These are phyloP conservation scores for Dipodascopsis tothii DNA, from an alignment of 805 yeast species.

Conservation along the genomic window DNA sequence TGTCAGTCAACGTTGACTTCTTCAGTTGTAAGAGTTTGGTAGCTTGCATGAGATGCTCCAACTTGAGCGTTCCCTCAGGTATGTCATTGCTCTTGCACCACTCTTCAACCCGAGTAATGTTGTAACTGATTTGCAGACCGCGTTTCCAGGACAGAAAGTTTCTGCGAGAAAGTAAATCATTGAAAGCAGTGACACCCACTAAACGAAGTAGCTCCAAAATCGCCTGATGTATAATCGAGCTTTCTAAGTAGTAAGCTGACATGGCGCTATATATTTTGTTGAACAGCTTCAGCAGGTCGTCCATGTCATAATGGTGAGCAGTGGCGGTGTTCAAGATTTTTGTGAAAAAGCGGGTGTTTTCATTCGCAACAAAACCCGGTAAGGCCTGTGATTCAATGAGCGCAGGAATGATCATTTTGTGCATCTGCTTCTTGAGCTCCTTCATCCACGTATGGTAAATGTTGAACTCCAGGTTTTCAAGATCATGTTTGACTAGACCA, in stretches of 20 bases:
- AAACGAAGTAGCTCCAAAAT: conserved; percentile 73
- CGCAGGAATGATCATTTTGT: conserved; percentile 89
- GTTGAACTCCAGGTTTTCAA: conserved; percentile 85
- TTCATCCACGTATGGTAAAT: conserved; percentile 96
- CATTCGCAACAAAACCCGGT: conserved; percentile 92
- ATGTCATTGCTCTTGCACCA: conserved; percentile 95
- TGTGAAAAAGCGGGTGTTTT: conserved; percentile 68
- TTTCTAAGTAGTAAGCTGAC: conserved; percentile 83
- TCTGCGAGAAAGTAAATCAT: conserved; percentile 90
- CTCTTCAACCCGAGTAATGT: conserved; percentile 92
- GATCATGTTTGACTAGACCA: conserved; percentile 86
- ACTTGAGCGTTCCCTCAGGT: conserved; percentile 74
- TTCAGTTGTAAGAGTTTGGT: conserved; percentile 87
- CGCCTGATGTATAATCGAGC: conserved; percentile 74
- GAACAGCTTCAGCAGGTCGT: conserved; percentile 81
- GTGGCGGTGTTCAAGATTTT: conserved; percentile 68
- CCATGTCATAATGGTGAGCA: conserved; percentile 69
- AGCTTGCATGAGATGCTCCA: conserved; percentile 83
- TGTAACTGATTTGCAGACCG: conserved; percentile 91
- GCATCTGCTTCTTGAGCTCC: conserved; percentile 82
- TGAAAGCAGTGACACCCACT: conserved; percentile 89
- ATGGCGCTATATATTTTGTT: conserved; percentile 87
- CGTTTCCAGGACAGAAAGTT: conserved; percentile 95
- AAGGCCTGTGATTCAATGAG: conserved; percentile 88
- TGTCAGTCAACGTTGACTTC: conserved; percentile 81